Evolutionary conservation across 306 rosid genomes (phyloP).

Genomic region (Castanopsis chinensis): DNA sequence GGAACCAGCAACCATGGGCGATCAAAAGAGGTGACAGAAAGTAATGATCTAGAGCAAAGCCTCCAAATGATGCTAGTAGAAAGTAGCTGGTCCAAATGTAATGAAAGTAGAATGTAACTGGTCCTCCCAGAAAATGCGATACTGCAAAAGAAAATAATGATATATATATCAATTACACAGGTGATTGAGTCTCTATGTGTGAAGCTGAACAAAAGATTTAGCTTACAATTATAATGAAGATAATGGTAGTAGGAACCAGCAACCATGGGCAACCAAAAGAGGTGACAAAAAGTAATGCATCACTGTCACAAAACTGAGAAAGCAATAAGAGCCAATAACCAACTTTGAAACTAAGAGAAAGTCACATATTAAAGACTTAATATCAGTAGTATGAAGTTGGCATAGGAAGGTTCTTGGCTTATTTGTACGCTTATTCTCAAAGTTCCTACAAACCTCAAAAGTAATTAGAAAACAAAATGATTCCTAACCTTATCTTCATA

Average conservation of each 20-base stretch:
- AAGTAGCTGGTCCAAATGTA: too few relatives aligned
- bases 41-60: too few relatives aligned
- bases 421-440: not conserved
- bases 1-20: too few relatives aligned
- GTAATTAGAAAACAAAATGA: not conserved
- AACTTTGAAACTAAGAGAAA: conserved; percentile 6
- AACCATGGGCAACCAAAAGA: conserved; percentile 89
- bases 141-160: too few relatives aligned
- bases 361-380: not conserved
- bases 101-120: too few relatives aligned
- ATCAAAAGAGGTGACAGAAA: too few relatives aligned
- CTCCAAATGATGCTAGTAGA: too few relatives aligned
- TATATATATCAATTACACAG: too few relatives aligned
- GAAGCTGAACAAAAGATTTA: not conserved
- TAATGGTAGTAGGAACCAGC: conserved; percentile 94
- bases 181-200: too few relatives aligned
- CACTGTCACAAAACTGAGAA: conserved; percentile 58
- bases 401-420: not conserved
- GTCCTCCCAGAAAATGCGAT: too few relatives aligned
- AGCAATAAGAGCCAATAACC: conserved; percentile 25
- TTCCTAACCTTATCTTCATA: not conserved
- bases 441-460: not conserved
- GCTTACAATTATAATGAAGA: conserved; percentile 89
- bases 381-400: too few relatives aligned
- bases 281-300: conserved; percentile 92